These are phyloP conservation scores for Mrakia gelida DNA, from an alignment of 768 basidiomycete genomes.

Conservation along the genomic window DNA sequence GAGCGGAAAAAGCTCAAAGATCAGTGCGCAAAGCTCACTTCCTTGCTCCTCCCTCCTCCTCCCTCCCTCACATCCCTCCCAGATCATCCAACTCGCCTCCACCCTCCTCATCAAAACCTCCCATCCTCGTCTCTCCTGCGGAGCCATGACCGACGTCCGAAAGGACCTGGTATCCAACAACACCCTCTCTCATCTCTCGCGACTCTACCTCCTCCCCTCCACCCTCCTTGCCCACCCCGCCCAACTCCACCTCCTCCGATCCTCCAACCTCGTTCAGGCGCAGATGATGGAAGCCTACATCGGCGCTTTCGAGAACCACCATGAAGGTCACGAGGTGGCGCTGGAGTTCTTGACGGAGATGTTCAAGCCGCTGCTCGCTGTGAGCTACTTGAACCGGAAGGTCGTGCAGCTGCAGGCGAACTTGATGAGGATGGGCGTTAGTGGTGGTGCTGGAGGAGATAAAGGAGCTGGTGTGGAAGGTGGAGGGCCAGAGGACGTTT, in stretches of 20 bases:
- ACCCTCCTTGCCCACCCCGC: background rate
- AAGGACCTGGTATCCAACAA: background rate
- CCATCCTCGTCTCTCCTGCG: background rate
- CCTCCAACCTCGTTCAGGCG: background rate
- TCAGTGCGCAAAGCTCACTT: background rate
- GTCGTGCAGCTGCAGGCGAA: too few species aligned
- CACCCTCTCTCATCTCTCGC: background rate
- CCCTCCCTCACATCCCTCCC: background rate
- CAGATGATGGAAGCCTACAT: background rate
- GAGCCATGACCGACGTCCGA: background rate
- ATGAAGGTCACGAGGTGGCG: background rate
- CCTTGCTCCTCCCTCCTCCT: too few species aligned
- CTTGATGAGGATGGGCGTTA: background rate
- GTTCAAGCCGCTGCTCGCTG: background rate
- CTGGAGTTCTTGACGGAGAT: background rate
- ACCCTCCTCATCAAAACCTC: background rate
- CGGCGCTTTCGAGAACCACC: background rate
- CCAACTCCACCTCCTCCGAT: background rate
- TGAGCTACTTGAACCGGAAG: background rate
- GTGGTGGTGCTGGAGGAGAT: background rate
- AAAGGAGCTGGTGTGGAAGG: background rate
- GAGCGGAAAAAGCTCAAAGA: background rate
- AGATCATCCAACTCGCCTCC: background rate
- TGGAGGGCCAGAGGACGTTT: background rate
- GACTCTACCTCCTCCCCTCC: background rate